These are phyloP conservation scores for Venturia asperata DNA, from an alignment of 2,329 filamentous ascomycete genomes.

Conservation along the genomic window DNA sequence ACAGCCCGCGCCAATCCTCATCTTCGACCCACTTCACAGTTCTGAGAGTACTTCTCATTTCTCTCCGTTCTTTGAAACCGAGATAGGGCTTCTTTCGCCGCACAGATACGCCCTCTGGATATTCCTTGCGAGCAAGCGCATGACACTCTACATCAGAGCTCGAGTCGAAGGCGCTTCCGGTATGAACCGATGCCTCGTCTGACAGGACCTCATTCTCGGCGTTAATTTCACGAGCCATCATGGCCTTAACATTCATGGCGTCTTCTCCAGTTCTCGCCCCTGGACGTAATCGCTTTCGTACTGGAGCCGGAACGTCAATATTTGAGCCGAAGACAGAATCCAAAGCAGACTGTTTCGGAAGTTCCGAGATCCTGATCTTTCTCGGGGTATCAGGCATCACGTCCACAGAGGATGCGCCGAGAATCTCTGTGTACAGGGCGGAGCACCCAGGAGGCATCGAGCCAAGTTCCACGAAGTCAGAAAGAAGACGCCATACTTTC, in stretches of 20 bases:
- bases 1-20: conserved; percentile 1
- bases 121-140: not conserved
- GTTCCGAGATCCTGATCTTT: not conserved
- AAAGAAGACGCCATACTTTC: not conserved
- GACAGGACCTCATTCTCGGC: not conserved
- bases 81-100: conserved; percentile 18
- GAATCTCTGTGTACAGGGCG: not conserved
- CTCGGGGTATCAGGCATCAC: not conserved
- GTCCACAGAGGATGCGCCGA: not conserved
- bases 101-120: not conserved
- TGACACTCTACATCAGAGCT: not conserved
- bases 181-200: not conserved
- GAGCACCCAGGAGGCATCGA: not conserved
- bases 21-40: not conserved
- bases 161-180: not conserved
- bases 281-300: not conserved
- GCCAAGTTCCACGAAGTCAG: not conserved
- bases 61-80: not conserved
- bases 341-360: not conserved
- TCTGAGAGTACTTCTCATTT: not conserved
- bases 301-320: not conserved
- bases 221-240: not conserved
- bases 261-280: not conserved
- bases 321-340: not conserved
- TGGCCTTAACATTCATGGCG: not conserved